Evolutionary conservation across 2,329 filamentous ascomycete species (phyloP).

Genomic region (Podosphaera aphanis): DNA sequence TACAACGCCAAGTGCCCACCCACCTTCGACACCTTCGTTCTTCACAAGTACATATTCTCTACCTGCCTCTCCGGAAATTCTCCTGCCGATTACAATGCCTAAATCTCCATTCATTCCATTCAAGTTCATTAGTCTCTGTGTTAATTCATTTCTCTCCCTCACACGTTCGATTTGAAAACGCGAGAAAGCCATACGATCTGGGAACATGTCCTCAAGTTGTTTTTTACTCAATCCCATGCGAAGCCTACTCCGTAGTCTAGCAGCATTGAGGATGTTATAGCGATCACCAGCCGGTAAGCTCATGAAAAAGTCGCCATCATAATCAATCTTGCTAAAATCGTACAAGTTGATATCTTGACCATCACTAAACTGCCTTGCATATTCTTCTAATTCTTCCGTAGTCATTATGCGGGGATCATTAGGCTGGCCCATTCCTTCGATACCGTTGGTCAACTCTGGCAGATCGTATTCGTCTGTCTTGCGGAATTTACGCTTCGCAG

Average conservation of each 20-base stretch:
- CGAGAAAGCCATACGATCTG: constrained; percentile 90
- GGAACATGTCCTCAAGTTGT: constrained; percentile 89
- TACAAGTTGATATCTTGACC: constrained; percentile 83
- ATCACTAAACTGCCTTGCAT: constrained; percentile 73
- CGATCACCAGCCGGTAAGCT: constrained; percentile 73
- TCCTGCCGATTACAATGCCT: constrained; percentile 32
- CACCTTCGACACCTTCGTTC: constrained; percentile 83
- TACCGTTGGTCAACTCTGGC: constrained; percentile 55
- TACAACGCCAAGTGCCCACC: constrained; percentile 88
- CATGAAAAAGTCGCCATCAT: constrained; percentile 84
- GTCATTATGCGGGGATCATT: constrained; percentile 95
- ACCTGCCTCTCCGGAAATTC: constrained; percentile 65
- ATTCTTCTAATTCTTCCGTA: constrained; percentile 77
- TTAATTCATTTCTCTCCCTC: constrained; percentile 76
- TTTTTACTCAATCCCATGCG: constrained; percentile 95
- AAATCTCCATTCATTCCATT: constrained; percentile 67
- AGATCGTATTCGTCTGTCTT: constrained; percentile 92
- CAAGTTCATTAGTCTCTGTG: constrained; percentile 81
- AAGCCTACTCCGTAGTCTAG: constrained; percentile 62
- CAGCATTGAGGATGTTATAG: constrained; percentile 94
- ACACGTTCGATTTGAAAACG: constrained; percentile 91
- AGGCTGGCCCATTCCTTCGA: constrained; percentile 67
- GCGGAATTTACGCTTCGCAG: constrained; percentile 52
- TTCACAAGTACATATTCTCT: constrained; percentile 91
- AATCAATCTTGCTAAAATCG: constrained; percentile 97